Percentiles rank a stretch among this genome's conserved stretches.
Evolutionary conservation across 495 filamentous ascomycete genomes (phyloP).

Genomic region (Hypoxylon cercidicola): DNA sequence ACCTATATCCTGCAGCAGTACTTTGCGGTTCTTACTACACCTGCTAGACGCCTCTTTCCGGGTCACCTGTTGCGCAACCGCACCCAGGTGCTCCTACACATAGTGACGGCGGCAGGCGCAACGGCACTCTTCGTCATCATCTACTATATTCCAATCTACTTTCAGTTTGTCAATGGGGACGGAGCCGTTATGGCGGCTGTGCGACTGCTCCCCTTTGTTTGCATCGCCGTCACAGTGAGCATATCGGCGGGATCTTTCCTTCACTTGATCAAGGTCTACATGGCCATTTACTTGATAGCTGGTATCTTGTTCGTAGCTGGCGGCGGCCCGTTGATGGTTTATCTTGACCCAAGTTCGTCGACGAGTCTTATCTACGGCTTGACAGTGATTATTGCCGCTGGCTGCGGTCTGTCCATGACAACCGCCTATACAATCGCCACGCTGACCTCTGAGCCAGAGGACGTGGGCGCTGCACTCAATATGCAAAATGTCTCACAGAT

Average conservation of each 20-base stretch:
- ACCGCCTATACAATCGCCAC: conserved; percentile 65
- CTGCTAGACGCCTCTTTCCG: conserved; percentile 62
- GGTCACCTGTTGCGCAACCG: conserved; percentile 59
- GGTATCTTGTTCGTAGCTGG: conserved; percentile 62
- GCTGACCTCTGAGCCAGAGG: conserved; percentile 52
- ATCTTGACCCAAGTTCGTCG: conserved; percentile 48
- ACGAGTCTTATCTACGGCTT: conserved; percentile 64
- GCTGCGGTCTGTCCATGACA: conserved; percentile 62
- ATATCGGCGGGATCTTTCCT: conserved; percentile 64
- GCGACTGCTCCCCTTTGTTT: conserved; percentile 67
- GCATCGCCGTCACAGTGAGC: conserved; percentile 58
- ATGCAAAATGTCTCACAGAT: conserved; percentile 67
- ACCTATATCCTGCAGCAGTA: conserved; percentile 62
- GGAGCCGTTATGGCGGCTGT: conserved; percentile 61
- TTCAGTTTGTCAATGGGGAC: conserved; percentile 66
- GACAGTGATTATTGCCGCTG: conserved; percentile 63
- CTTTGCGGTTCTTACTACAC: conserved; percentile 61
- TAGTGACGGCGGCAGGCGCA: conserved; percentile 47
- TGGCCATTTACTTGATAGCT: conserved; percentile 66
- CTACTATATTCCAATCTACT: conserved; percentile 66
- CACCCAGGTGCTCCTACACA: conserved; percentile 58
- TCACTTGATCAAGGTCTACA: conserved; percentile 62
- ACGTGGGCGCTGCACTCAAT: conserved; percentile 57
- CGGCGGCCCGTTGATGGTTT: conserved; percentile 61
- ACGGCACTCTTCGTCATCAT: conserved; percentile 53